These are phyloP conservation scores for Alternaria arbusti DNA, from an alignment of 2,329 filamentous ascomycete genomes.

Conservation along the genomic window DNA sequence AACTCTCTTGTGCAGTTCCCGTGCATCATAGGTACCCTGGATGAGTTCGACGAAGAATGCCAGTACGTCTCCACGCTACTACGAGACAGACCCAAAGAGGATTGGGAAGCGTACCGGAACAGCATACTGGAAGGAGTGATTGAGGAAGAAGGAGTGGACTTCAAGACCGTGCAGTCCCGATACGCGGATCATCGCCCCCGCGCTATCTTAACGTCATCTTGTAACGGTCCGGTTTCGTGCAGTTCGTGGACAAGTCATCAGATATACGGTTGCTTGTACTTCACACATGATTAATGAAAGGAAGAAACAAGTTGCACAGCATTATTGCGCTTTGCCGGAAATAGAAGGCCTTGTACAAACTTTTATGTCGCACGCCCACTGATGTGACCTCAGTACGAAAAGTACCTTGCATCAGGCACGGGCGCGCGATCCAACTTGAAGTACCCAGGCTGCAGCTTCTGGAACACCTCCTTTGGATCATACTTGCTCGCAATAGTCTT, in stretches of 20 bases:
- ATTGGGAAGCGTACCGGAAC: not conserved
- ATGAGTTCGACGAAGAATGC: not conserved
- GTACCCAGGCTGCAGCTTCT: constrained; percentile 51
- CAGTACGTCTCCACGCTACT: not conserved
- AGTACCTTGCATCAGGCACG: not conserved
- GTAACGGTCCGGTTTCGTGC: too few relatives aligned
- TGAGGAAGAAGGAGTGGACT: not conserved
- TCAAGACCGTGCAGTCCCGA: not conserved
- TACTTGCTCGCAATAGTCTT: constrained; percentile 46
- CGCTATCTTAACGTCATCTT: too few relatives aligned
- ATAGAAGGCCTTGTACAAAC: too few relatives aligned
- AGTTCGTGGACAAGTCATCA: too few relatives aligned
- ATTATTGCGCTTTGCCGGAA: too few relatives aligned
- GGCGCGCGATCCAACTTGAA: constrained; percentile 49
- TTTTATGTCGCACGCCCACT: too few relatives aligned
- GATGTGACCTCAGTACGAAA: not conserved
- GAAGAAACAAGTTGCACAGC: too few relatives aligned
- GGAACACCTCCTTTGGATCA: constrained; percentile 51
- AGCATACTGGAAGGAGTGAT: fast-evolving
- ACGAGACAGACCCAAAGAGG: not conserved
- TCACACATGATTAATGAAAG: too few relatives aligned
- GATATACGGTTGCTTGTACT: too few relatives aligned
- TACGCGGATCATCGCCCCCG: not conserved
- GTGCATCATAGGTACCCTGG: not conserved
- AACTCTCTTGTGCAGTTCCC: not conserved